Evolutionary conservation across 2,329 filamentous ascomycete genomes (phyloP).

Genomic region (Hypoxylon sp.): DNA sequence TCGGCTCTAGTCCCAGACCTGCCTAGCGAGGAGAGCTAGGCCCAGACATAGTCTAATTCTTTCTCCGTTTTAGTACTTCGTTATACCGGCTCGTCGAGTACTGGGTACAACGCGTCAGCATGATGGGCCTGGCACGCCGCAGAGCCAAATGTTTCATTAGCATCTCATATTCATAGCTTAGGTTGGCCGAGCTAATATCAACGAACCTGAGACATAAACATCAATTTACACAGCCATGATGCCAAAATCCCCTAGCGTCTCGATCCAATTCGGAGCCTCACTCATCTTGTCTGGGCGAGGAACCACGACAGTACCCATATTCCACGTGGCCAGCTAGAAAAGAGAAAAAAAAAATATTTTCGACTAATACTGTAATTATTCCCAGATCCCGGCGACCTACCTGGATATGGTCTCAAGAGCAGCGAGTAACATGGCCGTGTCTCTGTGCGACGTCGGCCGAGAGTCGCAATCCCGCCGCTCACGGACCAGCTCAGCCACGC

Average conservation of each 20-base stretch:
- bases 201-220: constrained; percentile 7
- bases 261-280: constrained; percentile 12
- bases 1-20: neutral
- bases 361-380: constrained; percentile 3
- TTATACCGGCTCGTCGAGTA: constrained; percentile 24
- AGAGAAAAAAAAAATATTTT: no score
- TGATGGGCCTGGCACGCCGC: no score
- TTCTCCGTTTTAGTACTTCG: constrained; percentile 32
- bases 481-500: neutral
- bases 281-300: constrained; percentile 7
- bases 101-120: no score
- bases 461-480: neutral
- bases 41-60: neutral
- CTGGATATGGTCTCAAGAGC: neutral
- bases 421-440: neutral
- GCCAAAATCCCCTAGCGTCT: constrained; percentile 25
- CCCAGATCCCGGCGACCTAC: constrained; percentile 1
- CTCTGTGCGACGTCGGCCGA: neutral
- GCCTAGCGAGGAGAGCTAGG: no score
- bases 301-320: constrained; percentile 10
- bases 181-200: neutral
- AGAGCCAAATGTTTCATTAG: constrained; percentile 15
- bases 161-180: neutral
- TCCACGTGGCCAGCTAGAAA: constrained; percentile 25
- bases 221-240: constrained; percentile 10